Base-by-base conservation (phyloP, 192 early-diverging fungal species). In the Podila epigama region DNA sequence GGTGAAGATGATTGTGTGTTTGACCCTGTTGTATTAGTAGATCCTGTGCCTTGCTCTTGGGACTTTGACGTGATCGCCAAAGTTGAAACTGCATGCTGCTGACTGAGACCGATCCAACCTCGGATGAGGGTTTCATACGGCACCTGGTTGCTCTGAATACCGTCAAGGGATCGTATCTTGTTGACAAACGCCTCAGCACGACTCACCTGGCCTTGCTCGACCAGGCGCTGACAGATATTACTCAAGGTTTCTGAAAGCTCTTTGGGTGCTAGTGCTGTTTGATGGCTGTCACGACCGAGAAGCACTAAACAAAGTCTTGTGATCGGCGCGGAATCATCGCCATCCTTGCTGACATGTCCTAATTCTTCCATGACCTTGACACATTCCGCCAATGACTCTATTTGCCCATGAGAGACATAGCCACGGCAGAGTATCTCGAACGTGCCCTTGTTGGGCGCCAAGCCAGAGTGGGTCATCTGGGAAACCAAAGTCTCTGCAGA, bases 81-180 rank as follows among this genome's bases (percentile, higher is more conserved):
- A 3, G 59, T 34, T 3, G 72, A 67, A 16, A 75, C 64, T 1
- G 37, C 9, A 28, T 57, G 66, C 29, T 33, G 51, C 33, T 75
- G 72, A 58, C 72, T 75, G 35, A 68, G 72, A 1, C 51, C 5
- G 29, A 75, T 75, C 72, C 72, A 75, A n/a, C 72, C 72, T 52
- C 68, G 65, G 42, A 75, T 75, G 13, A 75, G 44, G 6, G 60
- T 58, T 22, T 6, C 15, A n/a, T 58, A 75, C 1, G 72, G 72
- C 8, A 75, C 51, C 58, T 63, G 66, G 54, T 33, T 48, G 3
- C 22, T 16, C 0, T 51, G 53, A 1, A 75, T 48, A 41, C 58
- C 41, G 1, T 35, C 31, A 15, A 68, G 67, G 1, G 58, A 53
- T 25, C n/a, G 3, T 10, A 75, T 41, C 2, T 50, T 42, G 5